Base-by-base conservation (phyloP, 768 basidiomycete genomes). In the Lentinula boryana region DNA sequence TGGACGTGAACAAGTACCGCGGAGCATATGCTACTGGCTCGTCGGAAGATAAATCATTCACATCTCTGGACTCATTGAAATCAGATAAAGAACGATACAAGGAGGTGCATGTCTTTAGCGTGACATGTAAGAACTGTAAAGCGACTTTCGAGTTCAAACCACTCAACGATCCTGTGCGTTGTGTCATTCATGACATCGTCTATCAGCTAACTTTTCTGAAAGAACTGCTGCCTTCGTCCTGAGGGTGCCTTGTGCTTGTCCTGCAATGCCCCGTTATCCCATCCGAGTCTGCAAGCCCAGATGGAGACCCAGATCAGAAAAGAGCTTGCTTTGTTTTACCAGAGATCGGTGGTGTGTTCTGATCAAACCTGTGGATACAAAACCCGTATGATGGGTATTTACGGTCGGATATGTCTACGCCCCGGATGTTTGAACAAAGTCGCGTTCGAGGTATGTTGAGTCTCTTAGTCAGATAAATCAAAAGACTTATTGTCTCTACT, bases 301-400 rank as follows among this genome's bases (percentile, higher is more conserved):
- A 82, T 98, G 13, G 95, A 98, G 69, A 75, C 82, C 1, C 93
- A 95, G 66, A 89, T 98, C 55, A 85, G 95, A 0, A 73, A 80
- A 2, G 84, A 83, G 63, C 88, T 99, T 53, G 75, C 78, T 7
- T 82, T 79, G 66, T 98, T 95, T 72, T 98, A 99, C 68, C 85
- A 97, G 67, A 86, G 87, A 1, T 95, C 91, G 91, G 88, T 84
- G 1, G 75, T 89, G 5, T 99, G 97, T 73, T 83, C 94, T 66
- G 97, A 98, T 63, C 76, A 84, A 21, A 88, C 87, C 0, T 99
- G 97, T 68, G 84, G 84, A 8, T 80, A 85, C 62, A 82, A 91
- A 40, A 95, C 96, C n/a, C 80, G 97, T 18, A 91, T 88, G 81
- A 96, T 98, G 92, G 80, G 90, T 38, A 93, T 98, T 0, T 95